phyloP scores from a whole-genome alignment of 2,329 filamentous ascomycete genomes.

The Seiridium cupressi region DNA sequence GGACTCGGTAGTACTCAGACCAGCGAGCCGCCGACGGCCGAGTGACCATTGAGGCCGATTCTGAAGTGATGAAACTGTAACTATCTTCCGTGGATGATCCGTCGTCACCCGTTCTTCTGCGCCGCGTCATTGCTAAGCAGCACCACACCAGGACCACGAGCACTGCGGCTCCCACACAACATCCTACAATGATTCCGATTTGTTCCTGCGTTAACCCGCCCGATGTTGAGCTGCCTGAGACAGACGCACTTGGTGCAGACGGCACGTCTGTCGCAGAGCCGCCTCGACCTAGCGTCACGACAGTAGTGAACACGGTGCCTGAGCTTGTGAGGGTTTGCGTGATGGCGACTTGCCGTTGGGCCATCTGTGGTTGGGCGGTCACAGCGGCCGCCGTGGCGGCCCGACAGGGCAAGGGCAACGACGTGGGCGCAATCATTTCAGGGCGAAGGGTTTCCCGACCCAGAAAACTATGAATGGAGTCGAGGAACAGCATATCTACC shows the following conservation, averaged over 20 bases:
- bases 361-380: slow-evolving; percentile 8
- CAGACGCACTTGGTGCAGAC: not conserved
- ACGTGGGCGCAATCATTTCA: not conserved
- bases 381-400: not conserved
- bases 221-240: slow-evolving; percentile 12
- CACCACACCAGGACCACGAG: slow-evolving; percentile 20
- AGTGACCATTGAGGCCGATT: not conserved
- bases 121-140: slow-evolving; percentile 14
- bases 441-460: not conserved
- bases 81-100: slow-evolving; percentile 10
- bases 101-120: slow-evolving; percentile 12
- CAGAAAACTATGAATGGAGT: not conserved
- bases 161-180: slow-evolving; percentile 19
- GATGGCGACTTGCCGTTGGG: slow-evolving; percentile 21
- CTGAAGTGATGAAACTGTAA: not conserved
- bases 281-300: slow-evolving; percentile 25
- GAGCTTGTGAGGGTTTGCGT: slow-evolving; percentile 27
- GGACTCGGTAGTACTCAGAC: not conserved
- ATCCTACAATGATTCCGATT: slow-evolving; percentile 27
- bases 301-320: slow-evolving; percentile 22
- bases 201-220: slow-evolving; percentile 15
- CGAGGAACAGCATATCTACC: not conserved
- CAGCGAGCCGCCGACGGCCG: not conserved
- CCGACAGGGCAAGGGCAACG: not conserved
- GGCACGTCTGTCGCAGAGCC: slow-evolving; percentile 10